These are phyloP conservation scores for Vigna hirtella DNA, from an alignment of 306 rosid species.

Conservation along the genomic window DNA sequence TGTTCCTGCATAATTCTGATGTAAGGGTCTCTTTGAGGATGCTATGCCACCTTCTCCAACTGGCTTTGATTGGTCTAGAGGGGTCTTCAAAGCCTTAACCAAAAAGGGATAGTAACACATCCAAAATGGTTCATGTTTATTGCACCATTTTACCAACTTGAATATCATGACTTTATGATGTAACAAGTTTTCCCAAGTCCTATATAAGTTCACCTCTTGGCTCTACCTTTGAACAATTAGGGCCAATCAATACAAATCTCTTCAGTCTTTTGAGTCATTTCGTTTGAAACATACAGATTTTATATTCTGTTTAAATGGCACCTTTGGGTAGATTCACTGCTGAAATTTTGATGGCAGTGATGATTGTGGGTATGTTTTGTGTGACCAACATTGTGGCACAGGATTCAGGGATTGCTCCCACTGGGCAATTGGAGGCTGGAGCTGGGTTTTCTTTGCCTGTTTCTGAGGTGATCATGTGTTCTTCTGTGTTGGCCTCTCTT, in stretches of 20 bases:
- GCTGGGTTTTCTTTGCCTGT: slow-evolving; percentile 47
- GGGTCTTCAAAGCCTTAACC: slow-evolving; percentile 48
- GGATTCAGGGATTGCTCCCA: slow-evolving; percentile 47
- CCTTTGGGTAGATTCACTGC: slow-evolving; percentile 31
- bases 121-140: slow-evolving; percentile 40
- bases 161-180: slow-evolving; percentile 27
- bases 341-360: slow-evolving; percentile 23
- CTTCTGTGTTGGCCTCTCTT: slow-evolving; percentile 55
- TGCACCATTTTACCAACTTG: slow-evolving; percentile 31
- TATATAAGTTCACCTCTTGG: slow-evolving; percentile 52
- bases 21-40: slow-evolving; percentile 32
- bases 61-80: slow-evolving; percentile 43
- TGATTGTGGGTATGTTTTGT: slow-evolving; percentile 41
- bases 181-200: slow-evolving; percentile 41
- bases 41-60: slow-evolving; percentile 42
- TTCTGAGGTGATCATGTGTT: slow-evolving; percentile 46
- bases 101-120: slow-evolving; percentile 35
- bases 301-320: slow-evolving; percentile 51
- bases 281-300: not conserved
- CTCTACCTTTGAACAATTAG: slow-evolving; percentile 20
- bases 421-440: slow-evolving; percentile 56
- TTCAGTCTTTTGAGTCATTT: slow-evolving; percentile 9
- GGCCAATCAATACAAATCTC: not conserved
- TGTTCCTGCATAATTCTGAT: slow-evolving; percentile 22
- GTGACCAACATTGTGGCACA: slow-evolving; percentile 48